Percentiles rank a stretch among this genome's conserved stretches.
Evolutionary conservation across 352 stramenopile genomes (phyloP).

Genomic region (Globisporangium acanthophoron): DNA sequence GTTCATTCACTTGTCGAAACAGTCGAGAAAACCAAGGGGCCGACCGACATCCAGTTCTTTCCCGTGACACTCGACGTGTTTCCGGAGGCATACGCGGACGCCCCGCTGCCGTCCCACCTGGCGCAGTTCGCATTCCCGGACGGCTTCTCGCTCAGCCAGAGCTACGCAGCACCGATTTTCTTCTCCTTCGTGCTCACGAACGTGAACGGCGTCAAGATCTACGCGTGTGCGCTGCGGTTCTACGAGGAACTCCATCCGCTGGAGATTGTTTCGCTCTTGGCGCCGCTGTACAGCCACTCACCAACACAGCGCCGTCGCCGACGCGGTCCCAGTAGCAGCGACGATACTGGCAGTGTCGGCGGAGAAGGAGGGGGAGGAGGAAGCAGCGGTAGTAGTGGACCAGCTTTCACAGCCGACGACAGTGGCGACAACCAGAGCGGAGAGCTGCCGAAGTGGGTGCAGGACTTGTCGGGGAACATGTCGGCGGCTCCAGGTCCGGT

Average conservation of each 20-base stretch:
- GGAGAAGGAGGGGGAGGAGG: not conserved
- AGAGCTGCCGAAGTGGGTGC: slow-evolving; percentile 67
- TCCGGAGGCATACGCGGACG: slow-evolving; percentile 52
- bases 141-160: slow-evolving; percentile 54
- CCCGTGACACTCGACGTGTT: slow-evolving; percentile 62
- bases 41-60: slow-evolving; percentile 64
- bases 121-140: slow-evolving; percentile 80
- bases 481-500: slow-evolving; percentile 46
- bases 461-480: slow-evolving; percentile 50
- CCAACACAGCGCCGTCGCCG: slow-evolving; percentile 18
- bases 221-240: slow-evolving; percentile 73
- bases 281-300: slow-evolving; percentile 39
- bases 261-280: slow-evolving; percentile 70
- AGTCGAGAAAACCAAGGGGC: slow-evolving; percentile 73
- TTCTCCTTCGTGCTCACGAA: slow-evolving; percentile 87
- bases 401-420: slow-evolving; percentile 10
- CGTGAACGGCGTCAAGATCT: slow-evolving; percentile 74
- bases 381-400: not conserved
- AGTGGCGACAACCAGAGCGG: slow-evolving; percentile 43
- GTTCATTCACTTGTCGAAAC: not conserved
- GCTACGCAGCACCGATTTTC: slow-evolving; percentile 52
- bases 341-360: not conserved
- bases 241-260: slow-evolving; percentile 78
- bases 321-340: slow-evolving; percentile 7
- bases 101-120: slow-evolving; percentile 55